Base-by-base conservation (phyloP, 2,329 filamentous ascomycete genomes). In the Aspergillus puulaauensis region DNA sequence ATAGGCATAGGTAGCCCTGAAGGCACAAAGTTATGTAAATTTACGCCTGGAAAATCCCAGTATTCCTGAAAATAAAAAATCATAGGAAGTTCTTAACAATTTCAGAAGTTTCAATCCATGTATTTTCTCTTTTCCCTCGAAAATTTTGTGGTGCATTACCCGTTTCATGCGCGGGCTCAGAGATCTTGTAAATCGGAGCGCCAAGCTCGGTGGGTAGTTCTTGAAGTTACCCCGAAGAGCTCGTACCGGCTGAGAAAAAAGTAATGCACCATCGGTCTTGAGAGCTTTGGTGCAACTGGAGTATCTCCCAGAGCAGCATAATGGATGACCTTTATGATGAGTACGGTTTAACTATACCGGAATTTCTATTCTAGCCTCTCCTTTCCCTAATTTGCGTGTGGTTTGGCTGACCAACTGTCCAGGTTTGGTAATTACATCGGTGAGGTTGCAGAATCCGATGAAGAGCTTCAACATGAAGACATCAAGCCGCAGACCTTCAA, bases 271-370 rank as follows among this genome's bases (percentile, higher is more conserved):
- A 51, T 46, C 50, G 46, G 45, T 45, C 46, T 51, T 45, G 49
- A 54, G 51, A 53, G 58, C 41, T 65, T 51, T 44, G 33, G 19
- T 51, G 47, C 47, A 53, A 23, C 56, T 54, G 50, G 60, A 56
- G 59, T 59, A 47, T 48, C 45, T 12, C 24, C 50, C 33, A 6
- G 27, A 40, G 35, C 64, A 62, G 63, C 71, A 78, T 68, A 68
- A 95, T 96, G 92, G 93, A 97, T 81, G 93, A 97, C 77, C 87
- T 97, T 68, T 97, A 98, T 75, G 93, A 98, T 80, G 93, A 98
- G 91, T 96, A 80, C 64, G 66, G 61, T 52, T 27, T 21, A 40
- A 27, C 33, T 12, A 23, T 14, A 24, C 21, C 19, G 27, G 49
- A 27, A 24, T 17, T 33, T 23, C 35, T 37, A 37, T 14, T n/a